Conservation (phyloP, 2,329 filamentous ascomycete genomes). For the Diaporthe sp. region DNA sequence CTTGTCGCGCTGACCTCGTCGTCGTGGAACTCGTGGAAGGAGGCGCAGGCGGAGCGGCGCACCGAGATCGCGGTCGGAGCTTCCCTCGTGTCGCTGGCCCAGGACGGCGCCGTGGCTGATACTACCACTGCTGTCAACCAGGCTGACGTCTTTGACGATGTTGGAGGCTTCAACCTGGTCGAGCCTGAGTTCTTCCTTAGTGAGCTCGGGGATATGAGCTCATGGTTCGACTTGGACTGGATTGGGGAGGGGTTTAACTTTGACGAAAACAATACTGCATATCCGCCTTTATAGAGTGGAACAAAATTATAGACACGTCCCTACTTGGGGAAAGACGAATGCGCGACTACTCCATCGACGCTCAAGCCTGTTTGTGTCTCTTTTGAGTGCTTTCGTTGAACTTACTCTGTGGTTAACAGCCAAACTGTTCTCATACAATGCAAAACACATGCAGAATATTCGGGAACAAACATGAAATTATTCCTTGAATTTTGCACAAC, state of each 20-base stretch:
- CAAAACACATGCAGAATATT: not conserved
- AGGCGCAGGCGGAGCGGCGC: conserved; percentile 13
- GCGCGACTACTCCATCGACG: not conserved
- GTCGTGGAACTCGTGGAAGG: conserved; percentile 36
- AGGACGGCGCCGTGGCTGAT: conserved; percentile 12
- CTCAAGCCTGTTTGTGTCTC: not conserved
- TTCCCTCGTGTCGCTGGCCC: conserved; percentile 8
- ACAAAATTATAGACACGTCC: not conserved
- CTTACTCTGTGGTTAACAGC: too few species aligned
- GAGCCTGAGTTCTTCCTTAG: conserved; percentile 42
- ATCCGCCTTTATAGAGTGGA: not conserved
- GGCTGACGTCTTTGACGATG: not conserved
- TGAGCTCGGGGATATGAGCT: conserved; percentile 47
- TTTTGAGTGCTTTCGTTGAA: not conserved
- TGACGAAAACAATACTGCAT: conserved; percentile 1
- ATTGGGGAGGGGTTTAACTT: conserved; percentile 28
- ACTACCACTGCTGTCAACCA: not conserved
- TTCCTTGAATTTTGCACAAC: not conserved
- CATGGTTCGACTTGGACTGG: conserved; percentile 49
- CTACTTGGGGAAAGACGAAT: not conserved
- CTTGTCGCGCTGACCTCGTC: conserved; percentile 38
- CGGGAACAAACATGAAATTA: too few species aligned
- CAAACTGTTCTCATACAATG: not conserved
- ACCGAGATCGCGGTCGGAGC: conserved; percentile 28
- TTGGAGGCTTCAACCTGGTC: not conserved